Conservation (phyloP, 2,329 filamentous ascomycete species). For the Diplodia intermedia region DNA sequence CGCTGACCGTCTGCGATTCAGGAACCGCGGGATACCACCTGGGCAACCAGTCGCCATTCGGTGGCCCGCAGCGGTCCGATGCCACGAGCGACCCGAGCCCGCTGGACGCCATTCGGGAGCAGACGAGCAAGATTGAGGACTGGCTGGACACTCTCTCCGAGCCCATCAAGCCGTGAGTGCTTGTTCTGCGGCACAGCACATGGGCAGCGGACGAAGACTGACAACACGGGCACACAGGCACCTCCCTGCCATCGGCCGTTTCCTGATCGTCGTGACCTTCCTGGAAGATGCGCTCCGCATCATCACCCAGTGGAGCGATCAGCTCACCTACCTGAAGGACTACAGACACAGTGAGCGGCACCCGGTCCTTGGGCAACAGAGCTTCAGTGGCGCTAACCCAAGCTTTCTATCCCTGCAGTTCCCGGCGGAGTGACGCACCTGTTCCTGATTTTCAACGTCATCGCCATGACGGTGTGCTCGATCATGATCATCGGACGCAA, state of each 20-base stretch:
- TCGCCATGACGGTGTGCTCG: constrained; percentile 85
- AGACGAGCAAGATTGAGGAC: constrained; percentile 99
- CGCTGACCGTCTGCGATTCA: constrained; percentile 27
- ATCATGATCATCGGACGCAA: constrained; percentile 88
- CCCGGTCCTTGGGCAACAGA: constrained; percentile 23
- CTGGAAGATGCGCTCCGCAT: constrained; percentile 96
- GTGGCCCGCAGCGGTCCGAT: constrained; percentile 64
- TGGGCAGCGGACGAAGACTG: constrained; percentile 35
- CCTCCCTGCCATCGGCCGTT: constrained; percentile 92
- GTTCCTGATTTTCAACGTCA: constrained; percentile 88
- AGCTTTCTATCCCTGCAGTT: constrained; percentile 62
- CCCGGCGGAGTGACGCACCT: constrained; percentile 86
- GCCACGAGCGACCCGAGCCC: constrained; percentile 73
- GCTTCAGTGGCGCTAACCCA: constrained; percentile 30
- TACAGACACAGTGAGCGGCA: constrained; percentile 83
- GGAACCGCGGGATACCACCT: constrained; percentile 82
- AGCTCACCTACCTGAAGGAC: constrained; percentile 89
- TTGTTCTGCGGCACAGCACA: neutral
- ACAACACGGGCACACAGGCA: constrained; percentile 65
- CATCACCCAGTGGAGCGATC: constrained; percentile 95
- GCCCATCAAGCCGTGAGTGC: constrained; percentile 89
- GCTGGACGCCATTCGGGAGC: constrained; percentile 87
- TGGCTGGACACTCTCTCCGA: constrained; percentile 85
- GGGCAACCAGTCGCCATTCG: constrained; percentile 75
- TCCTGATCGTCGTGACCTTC: constrained; percentile 98